Evolutionary conservation across 371 early-diverging fungal species (phyloP), one percentile per base, ranked within the genome.

Genomic region (Thermomucor indicae-seudaticae): DNA sequence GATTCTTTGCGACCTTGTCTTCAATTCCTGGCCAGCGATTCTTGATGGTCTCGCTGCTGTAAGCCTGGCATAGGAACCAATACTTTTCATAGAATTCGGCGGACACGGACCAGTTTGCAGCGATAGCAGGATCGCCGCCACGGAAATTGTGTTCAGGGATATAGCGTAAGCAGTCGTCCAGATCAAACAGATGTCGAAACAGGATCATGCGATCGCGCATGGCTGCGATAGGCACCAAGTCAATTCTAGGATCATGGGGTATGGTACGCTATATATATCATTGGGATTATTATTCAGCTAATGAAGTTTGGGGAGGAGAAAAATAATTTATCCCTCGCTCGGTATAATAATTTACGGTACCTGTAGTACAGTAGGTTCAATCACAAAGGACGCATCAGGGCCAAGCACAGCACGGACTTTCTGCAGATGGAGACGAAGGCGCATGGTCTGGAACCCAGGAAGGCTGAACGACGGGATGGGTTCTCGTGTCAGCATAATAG

Each of bases 191-290:
- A 31, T 74, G 62, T 43, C 72, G 63, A 45, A 79, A 80, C 1
- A 82, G 28, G 48, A 82, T 82, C 80, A 82, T 80, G 37, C 78
- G 64, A 35, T 80, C 83, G 37, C 80, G 64, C 58, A 79, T 72
- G 29, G 72, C 72, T 2, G 78, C 70, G 34, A 76, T 68, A 3
- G 83, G 80, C 6, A 82, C 65, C 43, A 80, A 43, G 32, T 82
- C 83, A 39, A 82, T 82, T 2, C 80, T 67, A 14, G 80, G 62
- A 27, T 82, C 80, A 34, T 82, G 83, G 0, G 80, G 78, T 35
- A 80, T 65, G 0, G 72, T 71, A 11, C 65, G 51, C 46, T 75
- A 22, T 24, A 25, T n/a, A 16, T 40, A 31, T 29, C 24, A 52
- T n/a, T 25, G n/a, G 38, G 22, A 19, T 27, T 23, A 17, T 30